phyloP scores from a whole-genome alignment of 768 basidiomycete species.

The Mycena latifolia region DNA sequence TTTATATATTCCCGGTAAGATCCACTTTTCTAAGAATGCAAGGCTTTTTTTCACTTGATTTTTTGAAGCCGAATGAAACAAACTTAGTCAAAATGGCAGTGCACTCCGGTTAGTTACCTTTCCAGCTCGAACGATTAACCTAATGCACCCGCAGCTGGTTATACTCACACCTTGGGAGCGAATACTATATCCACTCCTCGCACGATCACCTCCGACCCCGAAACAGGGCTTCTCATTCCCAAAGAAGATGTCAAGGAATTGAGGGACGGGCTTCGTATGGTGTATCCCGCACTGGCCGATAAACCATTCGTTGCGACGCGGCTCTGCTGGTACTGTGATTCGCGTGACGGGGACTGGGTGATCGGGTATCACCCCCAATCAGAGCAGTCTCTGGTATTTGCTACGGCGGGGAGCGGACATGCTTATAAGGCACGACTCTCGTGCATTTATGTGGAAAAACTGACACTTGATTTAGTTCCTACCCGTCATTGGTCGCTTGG shows the following conservation, averaged over 20 bases:
- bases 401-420: conserved; percentile 91
- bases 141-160: conserved; percentile 61
- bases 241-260: conserved; percentile 61
- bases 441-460: conserved; percentile 13
- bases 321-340: conserved; percentile 95
- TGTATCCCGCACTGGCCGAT: conserved; percentile 84
- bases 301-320: conserved; percentile 81
- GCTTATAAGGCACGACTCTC: conserved; percentile 76
- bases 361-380: conserved; percentile 75
- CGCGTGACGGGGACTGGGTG: conserved; percentile 89
- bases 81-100: conserved; percentile 84
- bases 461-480: conserved; percentile 72
- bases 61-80: conserved; percentile 78
- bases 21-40: neutral
- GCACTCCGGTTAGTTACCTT: conserved; percentile 53
- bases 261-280: conserved; percentile 60
- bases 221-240: conserved; percentile 76
- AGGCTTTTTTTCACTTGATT: too few relatives aligned
- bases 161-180: conserved; percentile 60
- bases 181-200: conserved; percentile 77
- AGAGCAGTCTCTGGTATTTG: conserved; percentile 75
- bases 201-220: conserved; percentile 73
- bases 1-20: conserved; percentile 87
- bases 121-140: too few relatives aligned
- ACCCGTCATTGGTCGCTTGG: conserved; percentile 83